Evolutionary conservation across 2,329 filamentous ascomycete genomes (phyloP).

Genomic region (Chrysoporthe puriensis): DNA sequence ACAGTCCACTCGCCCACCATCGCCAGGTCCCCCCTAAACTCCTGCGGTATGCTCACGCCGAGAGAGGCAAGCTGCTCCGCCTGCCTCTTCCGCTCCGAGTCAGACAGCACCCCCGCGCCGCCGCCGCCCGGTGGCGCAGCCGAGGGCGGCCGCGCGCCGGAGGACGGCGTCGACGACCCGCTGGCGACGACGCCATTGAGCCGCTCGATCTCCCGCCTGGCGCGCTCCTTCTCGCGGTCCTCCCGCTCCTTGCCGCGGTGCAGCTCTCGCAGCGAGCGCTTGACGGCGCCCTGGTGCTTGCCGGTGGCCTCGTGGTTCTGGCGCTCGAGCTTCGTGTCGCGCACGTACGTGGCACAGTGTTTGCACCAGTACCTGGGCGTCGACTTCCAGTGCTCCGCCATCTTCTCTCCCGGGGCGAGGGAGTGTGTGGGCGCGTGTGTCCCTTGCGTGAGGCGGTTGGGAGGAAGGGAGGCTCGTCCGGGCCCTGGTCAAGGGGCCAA

Average conservation of each 20-base stretch:
- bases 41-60: conserved; percentile 82
- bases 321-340: conserved; percentile 89
- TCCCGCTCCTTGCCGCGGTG: conserved; percentile 83
- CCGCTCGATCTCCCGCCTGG: conserved; percentile 82
- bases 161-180: not conserved
- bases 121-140: not conserved
- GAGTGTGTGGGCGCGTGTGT: conserved; percentile 5
- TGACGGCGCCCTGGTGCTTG: conserved; percentile 83
- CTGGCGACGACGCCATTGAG: conserved; percentile 72
- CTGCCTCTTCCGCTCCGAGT: conserved; percentile 78
- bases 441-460: not conserved
- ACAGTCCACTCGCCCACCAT: conserved; percentile 88
- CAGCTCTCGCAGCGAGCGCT: conserved; percentile 86
- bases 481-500: not conserved
- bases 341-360: conserved; percentile 87
- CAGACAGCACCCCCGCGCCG: conserved; percentile 40
- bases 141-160: not conserved
- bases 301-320: conserved; percentile 86
- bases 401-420: conserved; percentile 42
- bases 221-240: conserved; percentile 79
- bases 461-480: not conserved
- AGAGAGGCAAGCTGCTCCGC: conserved; percentile 85
- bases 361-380: conserved; percentile 99
- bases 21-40: conserved; percentile 78
- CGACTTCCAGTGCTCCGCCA: conserved; percentile 99